phyloP scores from a whole-genome alignment of 2,329 filamentous ascomycete genomes.

The Blumeria hordei region DNA sequence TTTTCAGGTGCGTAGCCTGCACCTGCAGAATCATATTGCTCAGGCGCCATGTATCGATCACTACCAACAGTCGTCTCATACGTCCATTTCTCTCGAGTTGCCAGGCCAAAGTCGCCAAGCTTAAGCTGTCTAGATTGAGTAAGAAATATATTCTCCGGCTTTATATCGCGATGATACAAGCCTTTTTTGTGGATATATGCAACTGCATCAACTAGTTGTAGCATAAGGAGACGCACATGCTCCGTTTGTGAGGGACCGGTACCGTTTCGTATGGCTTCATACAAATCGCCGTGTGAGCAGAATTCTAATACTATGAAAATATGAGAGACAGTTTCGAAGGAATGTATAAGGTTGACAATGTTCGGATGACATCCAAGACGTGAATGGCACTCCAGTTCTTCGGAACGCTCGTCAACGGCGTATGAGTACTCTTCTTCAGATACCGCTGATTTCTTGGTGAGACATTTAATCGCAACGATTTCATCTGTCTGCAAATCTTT shows the following conservation, averaged over 20 bases:
- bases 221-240: slow-evolving; percentile 92
- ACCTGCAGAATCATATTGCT: slow-evolving; percentile 79
- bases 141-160: slow-evolving; percentile 97
- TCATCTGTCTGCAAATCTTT: slow-evolving; percentile 54
- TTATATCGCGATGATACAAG: slow-evolving; percentile 93
- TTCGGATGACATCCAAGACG: slow-evolving; percentile 62
- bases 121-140: slow-evolving; percentile 74
- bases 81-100: slow-evolving; percentile 73
- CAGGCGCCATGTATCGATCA: slow-evolving; percentile 96
- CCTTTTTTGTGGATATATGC: slow-evolving; percentile 77
- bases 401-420: slow-evolving; percentile 58
- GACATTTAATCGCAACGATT: slow-evolving; percentile 82
- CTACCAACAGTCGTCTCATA: slow-evolving; percentile 86
- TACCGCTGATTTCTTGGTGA: slow-evolving; percentile 56
- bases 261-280: slow-evolving; percentile 81
- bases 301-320: slow-evolving; percentile 86
- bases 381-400: slow-evolving; percentile 58
- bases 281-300: slow-evolving; percentile 83
- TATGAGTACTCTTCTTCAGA: slow-evolving; percentile 30
- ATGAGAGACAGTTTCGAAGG: slow-evolving; percentile 80
- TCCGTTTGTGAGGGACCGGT: slow-evolving; percentile 83
- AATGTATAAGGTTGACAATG: slow-evolving; percentile 76
- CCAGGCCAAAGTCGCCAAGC: slow-evolving; percentile 86
- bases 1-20: slow-evolving; percentile 78
- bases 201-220: slow-evolving; percentile 74